phyloP scores from a whole-genome alignment of 192 early-diverging fungal genomes.

The Backusella tuberculispora region DNA sequence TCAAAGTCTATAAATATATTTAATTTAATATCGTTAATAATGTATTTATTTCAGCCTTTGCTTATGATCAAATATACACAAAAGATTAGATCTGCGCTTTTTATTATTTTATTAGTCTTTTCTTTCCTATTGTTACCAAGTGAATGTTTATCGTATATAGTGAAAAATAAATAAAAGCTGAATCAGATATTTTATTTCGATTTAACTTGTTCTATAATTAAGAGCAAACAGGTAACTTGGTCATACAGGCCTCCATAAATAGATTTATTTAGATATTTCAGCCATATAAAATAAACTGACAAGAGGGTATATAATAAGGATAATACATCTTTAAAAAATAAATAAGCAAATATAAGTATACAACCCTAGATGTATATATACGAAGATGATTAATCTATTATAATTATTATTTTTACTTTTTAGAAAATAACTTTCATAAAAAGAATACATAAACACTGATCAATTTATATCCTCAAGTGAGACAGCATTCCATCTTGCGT shows the following conservation, averaged over 20 bases:
- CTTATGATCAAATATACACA: neutral
- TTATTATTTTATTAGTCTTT: neutral
- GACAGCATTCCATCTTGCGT: neutral
- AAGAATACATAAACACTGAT: neutral
- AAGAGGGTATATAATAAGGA: neutral
- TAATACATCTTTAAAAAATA: neutral
- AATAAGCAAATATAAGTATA: neutral
- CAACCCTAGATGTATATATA: neutral
- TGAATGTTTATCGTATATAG: neutral
- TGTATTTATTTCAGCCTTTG: neutral
- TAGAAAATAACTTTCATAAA: neutral
- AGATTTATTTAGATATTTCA: neutral
- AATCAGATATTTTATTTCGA: neutral
- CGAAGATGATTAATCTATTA: neutral
- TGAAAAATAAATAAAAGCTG: neutral
- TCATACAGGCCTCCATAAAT: neutral
- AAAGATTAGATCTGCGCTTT: neutral
- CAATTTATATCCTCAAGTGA: neutral
- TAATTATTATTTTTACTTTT: neutral
- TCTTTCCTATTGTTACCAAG: neutral
- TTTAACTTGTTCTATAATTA: slow-evolving; percentile 8
- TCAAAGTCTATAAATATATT: slow-evolving; percentile 9
- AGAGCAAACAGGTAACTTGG: neutral
- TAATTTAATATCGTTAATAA: neutral
- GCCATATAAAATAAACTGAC: neutral